These are phyloP conservation scores for Euphrasia arctica DNA, from an alignment of 305 asterid species.

Conservation along the genomic window DNA sequence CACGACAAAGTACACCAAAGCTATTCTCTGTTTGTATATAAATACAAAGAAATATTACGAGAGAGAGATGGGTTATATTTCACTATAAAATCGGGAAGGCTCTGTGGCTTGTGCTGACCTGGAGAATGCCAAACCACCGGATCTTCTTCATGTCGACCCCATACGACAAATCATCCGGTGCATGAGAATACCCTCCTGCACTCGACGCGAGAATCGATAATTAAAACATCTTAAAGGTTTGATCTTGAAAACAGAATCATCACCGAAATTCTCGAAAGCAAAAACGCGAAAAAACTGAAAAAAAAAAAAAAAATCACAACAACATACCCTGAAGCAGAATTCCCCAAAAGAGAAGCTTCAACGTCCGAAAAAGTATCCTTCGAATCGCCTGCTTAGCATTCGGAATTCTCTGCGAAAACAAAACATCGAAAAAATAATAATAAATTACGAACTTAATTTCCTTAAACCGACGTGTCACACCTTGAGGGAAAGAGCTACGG, in stretches of 20 bases:
- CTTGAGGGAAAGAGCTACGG: slow-evolving; percentile 86
- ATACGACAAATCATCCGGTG: slow-evolving; percentile 52
- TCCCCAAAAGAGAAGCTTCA: slow-evolving; percentile 89
- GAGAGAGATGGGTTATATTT: neutral
- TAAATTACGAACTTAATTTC: no score
- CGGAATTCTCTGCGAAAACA: slow-evolving; percentile 51
- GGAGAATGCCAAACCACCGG: slow-evolving; percentile 87
- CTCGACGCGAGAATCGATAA: neutral
- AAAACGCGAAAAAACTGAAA: no score
- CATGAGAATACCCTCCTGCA: slow-evolving; percentile 87
- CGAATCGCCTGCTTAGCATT: slow-evolving; percentile 43
- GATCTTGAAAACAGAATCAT: no score
- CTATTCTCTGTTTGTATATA: slow-evolving; percentile 65
- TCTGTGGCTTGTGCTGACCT: slow-evolving; percentile 34
- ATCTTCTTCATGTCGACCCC: slow-evolving; percentile 75
- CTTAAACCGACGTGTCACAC: slow-evolving; percentile 26
- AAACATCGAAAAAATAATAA: neutral
- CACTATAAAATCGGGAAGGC: no score
- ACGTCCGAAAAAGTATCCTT: slow-evolving; percentile 60
- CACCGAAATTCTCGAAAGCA: no score
- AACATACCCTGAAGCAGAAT: slow-evolving; percentile 66
- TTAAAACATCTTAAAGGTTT: neutral
- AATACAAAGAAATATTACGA: neutral
- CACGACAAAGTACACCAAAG: slow-evolving; percentile 74
- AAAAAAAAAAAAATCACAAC: neutral